These are phyloP conservation scores for Serendipita sp. DNA, from an alignment of 768 basidiomycete species.

Conservation along the genomic window DNA sequence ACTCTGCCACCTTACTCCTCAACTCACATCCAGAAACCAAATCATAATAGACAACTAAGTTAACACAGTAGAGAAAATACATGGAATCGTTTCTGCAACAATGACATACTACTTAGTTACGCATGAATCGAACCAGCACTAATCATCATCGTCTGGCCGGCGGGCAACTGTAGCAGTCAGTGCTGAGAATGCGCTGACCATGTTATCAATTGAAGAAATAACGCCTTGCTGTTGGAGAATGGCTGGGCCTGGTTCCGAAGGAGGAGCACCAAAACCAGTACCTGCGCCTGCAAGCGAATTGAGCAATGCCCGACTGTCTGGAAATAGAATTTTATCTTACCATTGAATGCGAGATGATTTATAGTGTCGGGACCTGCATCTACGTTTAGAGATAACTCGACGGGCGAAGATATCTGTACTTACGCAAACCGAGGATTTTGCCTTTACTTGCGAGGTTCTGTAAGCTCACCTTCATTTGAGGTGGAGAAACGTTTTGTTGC, in stretches of 20 bases:
- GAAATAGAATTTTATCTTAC: not conserved
- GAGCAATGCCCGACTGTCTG: no score
- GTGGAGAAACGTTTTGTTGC: conserved; percentile 19
- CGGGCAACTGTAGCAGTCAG: no score
- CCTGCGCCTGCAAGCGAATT: no score
- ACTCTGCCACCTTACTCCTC: not conserved
- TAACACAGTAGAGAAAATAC: no score
- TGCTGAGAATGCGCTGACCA: not conserved
- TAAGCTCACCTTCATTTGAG: conserved; percentile 17
- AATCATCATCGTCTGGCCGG: not conserved
- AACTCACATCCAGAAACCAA: not conserved
- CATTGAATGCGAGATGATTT: conserved; percentile 1
- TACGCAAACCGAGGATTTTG: conserved; percentile 17
- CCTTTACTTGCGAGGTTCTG: conserved; percentile 17
- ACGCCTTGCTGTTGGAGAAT: not conserved
- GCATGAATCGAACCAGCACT: not conserved
- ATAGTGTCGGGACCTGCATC: not conserved
- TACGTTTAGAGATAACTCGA: not conserved
- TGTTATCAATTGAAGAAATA: not conserved
- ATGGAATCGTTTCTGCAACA: no score
- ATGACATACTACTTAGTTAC: not conserved
- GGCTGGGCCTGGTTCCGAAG: not conserved
- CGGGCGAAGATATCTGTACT: not conserved
- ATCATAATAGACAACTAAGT: no score
- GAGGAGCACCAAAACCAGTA: no score